Conservation (phyloP, 2,329 filamentous ascomycete genomes). For the Remersonia thermophila region DNA sequence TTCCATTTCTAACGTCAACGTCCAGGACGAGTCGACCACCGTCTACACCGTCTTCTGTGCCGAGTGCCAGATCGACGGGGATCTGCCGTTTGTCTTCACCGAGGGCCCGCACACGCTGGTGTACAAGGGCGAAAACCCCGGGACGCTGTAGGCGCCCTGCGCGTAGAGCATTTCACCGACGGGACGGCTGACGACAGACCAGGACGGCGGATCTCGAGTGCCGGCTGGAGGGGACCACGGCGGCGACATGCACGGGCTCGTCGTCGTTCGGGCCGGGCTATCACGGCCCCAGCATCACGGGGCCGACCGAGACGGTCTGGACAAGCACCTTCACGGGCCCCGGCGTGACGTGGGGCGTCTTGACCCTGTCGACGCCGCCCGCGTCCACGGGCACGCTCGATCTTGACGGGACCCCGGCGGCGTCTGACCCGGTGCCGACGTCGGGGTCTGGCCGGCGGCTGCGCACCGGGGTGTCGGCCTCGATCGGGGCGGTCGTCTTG, state of each 20-base stretch:
- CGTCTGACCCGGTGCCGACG: conserved; percentile 4
- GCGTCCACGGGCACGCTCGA: conserved; percentile 18
- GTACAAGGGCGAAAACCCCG: conserved; percentile 32
- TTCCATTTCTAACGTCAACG: neutral
- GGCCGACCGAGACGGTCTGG: conserved; percentile 33
- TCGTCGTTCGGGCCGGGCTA: conserved; percentile 31
- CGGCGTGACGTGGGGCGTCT: conserved; percentile 31
- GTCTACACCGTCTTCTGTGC: conserved; percentile 39
- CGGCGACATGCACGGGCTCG: conserved; percentile 36
- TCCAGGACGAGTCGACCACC: conserved; percentile 28
- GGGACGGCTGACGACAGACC: conserved; percentile 2
- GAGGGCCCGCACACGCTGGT: conserved; percentile 33
- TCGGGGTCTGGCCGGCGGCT: conserved; percentile 1
- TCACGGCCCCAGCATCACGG: conserved; percentile 26
- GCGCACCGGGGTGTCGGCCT: too few relatives aligned
- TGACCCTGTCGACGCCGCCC: conserved; percentile 31
- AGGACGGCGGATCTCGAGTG: conserved; percentile 35
- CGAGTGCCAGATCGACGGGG: conserved; percentile 32
- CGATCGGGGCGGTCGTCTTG: conserved; percentile 1
- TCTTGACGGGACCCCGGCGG: conserved; percentile 10
- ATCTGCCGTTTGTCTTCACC: conserved; percentile 35
- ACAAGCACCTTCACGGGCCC: conserved; percentile 31
- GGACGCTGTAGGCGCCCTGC: conserved; percentile 27
- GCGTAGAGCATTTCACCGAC: neutral
- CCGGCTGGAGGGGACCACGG: conserved; percentile 28